Evolutionary conservation across 148 eudicot genomes (phyloP), one percentile per base, ranked within the genome.

Genomic region (Limonium bicolor): DNA sequence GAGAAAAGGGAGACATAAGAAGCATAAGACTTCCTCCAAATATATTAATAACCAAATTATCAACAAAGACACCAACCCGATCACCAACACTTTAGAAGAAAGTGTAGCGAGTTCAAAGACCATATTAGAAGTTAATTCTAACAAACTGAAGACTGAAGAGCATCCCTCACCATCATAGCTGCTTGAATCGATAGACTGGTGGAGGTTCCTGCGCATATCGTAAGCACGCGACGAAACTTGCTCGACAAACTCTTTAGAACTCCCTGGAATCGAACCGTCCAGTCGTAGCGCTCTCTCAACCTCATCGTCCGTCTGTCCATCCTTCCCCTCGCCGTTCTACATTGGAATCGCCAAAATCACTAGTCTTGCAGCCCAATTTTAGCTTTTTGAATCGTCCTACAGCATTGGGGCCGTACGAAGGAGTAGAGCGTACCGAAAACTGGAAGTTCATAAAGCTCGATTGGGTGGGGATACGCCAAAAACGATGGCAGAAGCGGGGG

Each of bases 191-290:
- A 84, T 56, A 6, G 78, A 63, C 48, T 88, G 81, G 3, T 80
- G 86, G 20, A 88, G 86, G 53, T 75, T 60, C 24, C 97, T 69
- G 6, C 97, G 83, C 63, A 90, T 90, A 37, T 68, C 79, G 19
- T 90, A 90, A 38, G 97, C 97, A 26, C 97, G 83, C 0, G 97
- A 90, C 24, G 95, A 84, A 8, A 90, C 97, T 58, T 79, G 82
- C 57, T 78, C 67, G 8, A 90, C 84, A 19, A 90, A 84, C 73
- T 62, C 95, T 27, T 84, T 70, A 0, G 95, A 80, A 26, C 55
- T 72, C 19, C 84, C 86, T 0, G 95, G 97, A 12, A 90, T 90
- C 8, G 65, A 71, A 22, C 93, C 95, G 53, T 90, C 97, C 65
- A 90, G 55, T 41, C 62, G 64, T 23, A 90, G 58, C 40, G 97